phyloP scores from a whole-genome alignment of 306 rosid genomes.

The Chamaecrista fasciculata region DNA sequence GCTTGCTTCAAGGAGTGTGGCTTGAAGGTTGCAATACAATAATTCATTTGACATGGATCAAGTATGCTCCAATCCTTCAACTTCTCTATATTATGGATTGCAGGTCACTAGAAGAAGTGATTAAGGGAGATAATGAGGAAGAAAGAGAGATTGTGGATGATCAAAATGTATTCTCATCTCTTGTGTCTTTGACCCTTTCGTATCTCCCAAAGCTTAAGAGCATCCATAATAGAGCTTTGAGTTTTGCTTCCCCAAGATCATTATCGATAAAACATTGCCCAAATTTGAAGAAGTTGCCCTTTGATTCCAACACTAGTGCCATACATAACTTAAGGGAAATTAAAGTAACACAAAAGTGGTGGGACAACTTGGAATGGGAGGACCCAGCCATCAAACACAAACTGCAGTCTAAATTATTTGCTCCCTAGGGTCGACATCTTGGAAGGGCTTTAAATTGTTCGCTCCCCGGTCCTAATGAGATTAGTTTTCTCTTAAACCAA shows the following conservation, averaged over 20 bases:
- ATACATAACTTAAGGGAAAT: neutral
- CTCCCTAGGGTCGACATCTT: no score
- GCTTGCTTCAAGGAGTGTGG: neutral
- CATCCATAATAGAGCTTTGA: neutral
- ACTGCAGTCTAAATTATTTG: neutral
- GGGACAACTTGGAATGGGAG: conserved; percentile 1
- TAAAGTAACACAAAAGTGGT: neutral
- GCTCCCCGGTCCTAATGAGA: no score
- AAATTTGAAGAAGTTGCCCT: neutral
- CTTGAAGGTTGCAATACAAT: neutral
- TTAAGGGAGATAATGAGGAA: neutral
- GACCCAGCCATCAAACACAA: neutral
- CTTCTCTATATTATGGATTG: neutral
- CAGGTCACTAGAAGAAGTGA: neutral
- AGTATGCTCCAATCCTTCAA: neutral
- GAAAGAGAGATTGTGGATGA: neutral
- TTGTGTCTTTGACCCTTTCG: neutral
- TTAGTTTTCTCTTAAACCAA: no score
- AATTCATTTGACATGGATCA: neutral
- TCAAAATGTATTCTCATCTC: neutral
- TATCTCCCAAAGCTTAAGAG: neutral
- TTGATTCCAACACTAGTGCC: neutral
- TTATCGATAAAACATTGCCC: accelerated
- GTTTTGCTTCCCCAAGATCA: neutral
- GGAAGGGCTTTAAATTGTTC: no score